Base-by-base conservation (phyloP, 2,329 filamentous ascomycete species). In the Pochonia chlamydosporia region DNA sequence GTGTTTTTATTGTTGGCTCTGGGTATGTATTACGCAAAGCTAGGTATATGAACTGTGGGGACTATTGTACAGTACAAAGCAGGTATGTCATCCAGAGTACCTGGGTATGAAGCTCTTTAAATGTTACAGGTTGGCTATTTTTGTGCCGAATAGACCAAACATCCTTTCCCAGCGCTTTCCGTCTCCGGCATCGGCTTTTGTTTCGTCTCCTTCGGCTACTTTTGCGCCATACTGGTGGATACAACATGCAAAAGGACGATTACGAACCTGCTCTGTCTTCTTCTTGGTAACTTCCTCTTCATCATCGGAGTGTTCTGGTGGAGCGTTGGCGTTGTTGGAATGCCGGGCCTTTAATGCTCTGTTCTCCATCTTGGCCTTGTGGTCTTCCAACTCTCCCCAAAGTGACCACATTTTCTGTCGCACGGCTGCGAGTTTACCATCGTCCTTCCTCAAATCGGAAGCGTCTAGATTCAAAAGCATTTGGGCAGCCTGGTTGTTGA, bases 341-440 rank as follows among this genome's bases (percentile, higher is more conserved):
- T 39, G 49, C 28, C 39, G 42, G 28, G 26, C 35, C 20, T 24
- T 24, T 13, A 44, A 20, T 1, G 43, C 53, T 18, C 49, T 45
- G 5, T 43, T 25, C 30, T 52, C 49, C 8, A 25, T 49, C 44
- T 14, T 31, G 36, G 33, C 54, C 60, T 87, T 89, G 41, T 70
- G 63, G 60, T 95, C 89, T 59, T 91, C 83, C 1, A 96, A 71
- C 51, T 96, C 80, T 2, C 92, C 92, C 91, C 92, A 97, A 2
- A 96, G 72, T 30, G 81, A 69, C 60, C 85, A 92, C 47, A 96
- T 71, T 55, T 78, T 83, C 55, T 95, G 80, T 43, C 80, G 77
- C 4, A 96, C 67, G 6, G 63, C 52, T 3, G 57, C 61, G 1
- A 93, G 67, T 1, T 67, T 58, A 0, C 63, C 44, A 3, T 64